Evolutionary conservation across 2,329 filamentous ascomycete genomes (phyloP), one percentile per base, ranked within the genome.

Genomic region (Fusarium sp.): DNA sequence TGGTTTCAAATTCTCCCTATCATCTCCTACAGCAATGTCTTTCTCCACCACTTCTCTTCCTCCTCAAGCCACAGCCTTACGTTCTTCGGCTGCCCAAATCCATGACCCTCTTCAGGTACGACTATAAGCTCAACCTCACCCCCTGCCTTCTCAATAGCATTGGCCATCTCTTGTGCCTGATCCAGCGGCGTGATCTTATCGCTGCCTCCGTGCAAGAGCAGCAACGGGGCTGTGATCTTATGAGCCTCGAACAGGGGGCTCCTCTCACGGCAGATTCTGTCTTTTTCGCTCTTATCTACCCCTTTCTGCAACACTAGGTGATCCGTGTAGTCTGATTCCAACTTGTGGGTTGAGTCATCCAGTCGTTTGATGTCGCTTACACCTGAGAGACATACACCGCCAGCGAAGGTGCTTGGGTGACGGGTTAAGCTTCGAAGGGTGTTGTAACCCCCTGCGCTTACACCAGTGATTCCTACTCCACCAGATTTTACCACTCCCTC

Each of bases 131-230:
- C 81, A 9, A 88, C 86, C 31, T 86, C 79, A 3, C 83, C 81
- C 0, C 84, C 85, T 5, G 79, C 81, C 15, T 77, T 72, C 57
- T 78, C 78, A 28, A 89, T 81, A n/a, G 82, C 82, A 44, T 79
- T 78, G 15, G 86, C 84, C 78, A 91, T 88, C 58, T 86, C 83
- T 36, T 83, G 79, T 6, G 87, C 87, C 76, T 92, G 90, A 22
- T 84, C 82, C n/a, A 87, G 77, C 1, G 89, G 89, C 22, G 91
- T 90, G 4, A 91, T 85, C 44, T 85, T 85, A 72, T 91, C 90
- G 8, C 80, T 80, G 5, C 82, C 83, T 0, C 89, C 90, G 28
- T 90, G 87, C 10, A 91, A 72, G n/a, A 92, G 78, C 39, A 91
- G 77, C 28, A 91, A 75, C 2, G 88, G 87, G 5, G 85, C 80